Base-by-base conservation (phyloP, 148 eudicot genomes). In the Dysphania ambrosioides region DNA sequence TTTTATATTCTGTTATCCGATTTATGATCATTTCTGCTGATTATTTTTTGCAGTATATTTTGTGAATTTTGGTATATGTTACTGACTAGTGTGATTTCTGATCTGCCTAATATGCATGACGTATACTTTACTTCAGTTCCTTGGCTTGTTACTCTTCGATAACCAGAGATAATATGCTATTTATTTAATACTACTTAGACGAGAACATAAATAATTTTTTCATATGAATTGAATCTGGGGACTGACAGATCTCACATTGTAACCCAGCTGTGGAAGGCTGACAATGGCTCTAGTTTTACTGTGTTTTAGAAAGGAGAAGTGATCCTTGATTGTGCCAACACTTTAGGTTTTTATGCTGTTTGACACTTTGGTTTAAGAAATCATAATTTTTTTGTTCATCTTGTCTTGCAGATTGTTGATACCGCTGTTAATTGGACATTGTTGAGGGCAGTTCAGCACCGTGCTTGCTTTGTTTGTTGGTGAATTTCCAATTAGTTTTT, bases 351-450 rank as follows among this genome's bases (percentile, higher is more conserved):
- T 36, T 11, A 6, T 71, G 13, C 21, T 23, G 51, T 71, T 13
- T 30, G 42, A 34, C 34, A 0, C 29, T 18, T 51, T 53, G 44
- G 23, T 71, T 4, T 21, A 53, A 23, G 13, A 11, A 11, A n/a
- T n/a, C 44, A 13, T 32, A 34, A 26, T 64, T 1, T 19, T 13
- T 78, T 49, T 5, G 29, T 51, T 6, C 38, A 51, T 23, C 18
- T n/a, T 58, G 44, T 72, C 38, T 49, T 21, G 35, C 59, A 78
- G 81, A 32, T 38, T 35, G 35, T 72, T 66, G 44, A 9, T 15
- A 63, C 27, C 58, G 24, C 62, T 51, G 62, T 42, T 53, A n/a
- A 41, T 12, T 19, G 58, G 38, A 61, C 32, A 9, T 21, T 62
- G 30, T 42, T 62, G 36, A 71, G 64, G 6, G 41, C 53, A 32